A percentile compares a stretch with the other conserved stretches of the same genome.
phyloP scores from a whole-genome alignment of 1,284 basidiomycete genomes.

The Crucibulum cyathiforme region DNA sequence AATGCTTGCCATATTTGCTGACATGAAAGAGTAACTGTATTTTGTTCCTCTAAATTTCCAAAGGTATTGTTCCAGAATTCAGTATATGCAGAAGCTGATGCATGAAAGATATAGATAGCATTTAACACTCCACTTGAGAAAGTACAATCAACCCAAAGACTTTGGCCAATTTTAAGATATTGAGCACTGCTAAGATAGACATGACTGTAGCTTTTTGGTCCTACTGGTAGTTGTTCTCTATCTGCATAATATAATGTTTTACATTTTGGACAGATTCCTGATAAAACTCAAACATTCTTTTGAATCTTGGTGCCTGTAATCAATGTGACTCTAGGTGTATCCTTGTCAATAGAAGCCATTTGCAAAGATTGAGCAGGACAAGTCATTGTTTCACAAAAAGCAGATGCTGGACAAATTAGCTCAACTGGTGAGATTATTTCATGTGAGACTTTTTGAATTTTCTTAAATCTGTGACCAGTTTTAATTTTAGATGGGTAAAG shows the following conservation, averaged over 20 bases:
- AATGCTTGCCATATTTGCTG: slow-evolving; percentile 33
- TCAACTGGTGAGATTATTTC: too few relatives aligned
- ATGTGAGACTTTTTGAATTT: too few relatives aligned
- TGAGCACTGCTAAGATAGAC: slow-evolving; percentile 22
- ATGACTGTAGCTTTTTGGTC: not conserved
- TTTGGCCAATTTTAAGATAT: slow-evolving; percentile 28
- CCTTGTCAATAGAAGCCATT: not conserved
- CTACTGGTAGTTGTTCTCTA: slow-evolving; percentile 12
- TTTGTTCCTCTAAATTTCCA: not conserved
- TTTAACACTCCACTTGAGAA: slow-evolving; percentile 1
- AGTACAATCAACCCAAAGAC: slow-evolving; percentile 22
- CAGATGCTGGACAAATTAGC: too few relatives aligned
- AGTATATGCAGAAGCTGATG: slow-evolving; percentile 1
- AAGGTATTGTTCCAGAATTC: slow-evolving; percentile 1
- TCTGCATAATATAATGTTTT: slow-evolving; percentile 24
- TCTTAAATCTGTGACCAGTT: too few relatives aligned
- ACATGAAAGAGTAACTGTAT: slow-evolving; percentile 3
- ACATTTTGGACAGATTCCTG: slow-evolving; percentile 21
- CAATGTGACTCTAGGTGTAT: slow-evolving; percentile 22
- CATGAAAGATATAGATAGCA: slow-evolving; percentile 5
- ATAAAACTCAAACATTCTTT: slow-evolving; percentile 15
- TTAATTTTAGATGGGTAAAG: too few relatives aligned
- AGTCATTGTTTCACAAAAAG: too few relatives aligned
- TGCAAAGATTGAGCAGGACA: too few relatives aligned
- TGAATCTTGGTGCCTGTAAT: slow-evolving; percentile 16